phyloP scores from a whole-genome alignment of 2,329 filamentous ascomycete species.

The Elsinoe arachidis region DNA sequence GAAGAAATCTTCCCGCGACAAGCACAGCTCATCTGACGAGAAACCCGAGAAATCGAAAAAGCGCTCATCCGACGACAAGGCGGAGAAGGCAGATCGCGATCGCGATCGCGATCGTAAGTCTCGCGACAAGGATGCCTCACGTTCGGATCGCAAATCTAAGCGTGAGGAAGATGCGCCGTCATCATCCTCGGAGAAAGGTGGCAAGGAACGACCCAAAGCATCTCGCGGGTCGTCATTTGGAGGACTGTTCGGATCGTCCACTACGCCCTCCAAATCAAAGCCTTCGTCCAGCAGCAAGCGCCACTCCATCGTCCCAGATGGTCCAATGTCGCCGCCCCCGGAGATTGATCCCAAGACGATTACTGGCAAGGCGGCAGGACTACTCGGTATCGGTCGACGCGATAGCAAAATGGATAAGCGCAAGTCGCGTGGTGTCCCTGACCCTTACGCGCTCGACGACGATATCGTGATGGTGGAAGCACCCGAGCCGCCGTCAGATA shows the following conservation, averaged over 20 bases:
- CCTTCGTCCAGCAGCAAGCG: constrained; percentile 60
- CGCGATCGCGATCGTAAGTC: constrained; percentile 41
- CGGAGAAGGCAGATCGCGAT: constrained; percentile 54
- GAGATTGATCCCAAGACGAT: constrained; percentile 41
- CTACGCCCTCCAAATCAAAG: constrained; percentile 46
- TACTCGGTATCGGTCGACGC: constrained; percentile 53
- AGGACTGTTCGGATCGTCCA: constrained; percentile 47
- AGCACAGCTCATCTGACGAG: constrained; percentile 31
- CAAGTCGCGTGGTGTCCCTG: constrained; percentile 44
- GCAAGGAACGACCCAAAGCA: constrained; percentile 41
- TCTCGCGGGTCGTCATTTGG: constrained; percentile 51
- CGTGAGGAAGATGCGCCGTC: constrained; percentile 1
- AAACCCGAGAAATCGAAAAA: constrained; percentile 52
- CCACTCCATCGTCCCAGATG: constrained; percentile 51
- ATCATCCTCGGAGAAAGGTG: constrained; percentile 16
- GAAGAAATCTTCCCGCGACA: constrained; percentile 36
- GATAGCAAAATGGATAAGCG: constrained; percentile 42
- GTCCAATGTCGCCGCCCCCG: constrained; percentile 63
- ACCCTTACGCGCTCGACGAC: constrained; percentile 57
- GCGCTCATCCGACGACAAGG: constrained; percentile 13
- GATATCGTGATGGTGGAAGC: constrained; percentile 49
- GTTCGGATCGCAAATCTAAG: constrained; percentile 10
- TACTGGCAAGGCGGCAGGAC: constrained; percentile 67
- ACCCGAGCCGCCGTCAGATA: constrained; percentile 29
- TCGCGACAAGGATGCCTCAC: constrained; percentile 12